A percentile compares a stretch with the other conserved stretches of the same genome.
Conservation (phyloP, 2,329 filamentous ascomycete genomes). For the Colletotrichum sp. region DNA sequence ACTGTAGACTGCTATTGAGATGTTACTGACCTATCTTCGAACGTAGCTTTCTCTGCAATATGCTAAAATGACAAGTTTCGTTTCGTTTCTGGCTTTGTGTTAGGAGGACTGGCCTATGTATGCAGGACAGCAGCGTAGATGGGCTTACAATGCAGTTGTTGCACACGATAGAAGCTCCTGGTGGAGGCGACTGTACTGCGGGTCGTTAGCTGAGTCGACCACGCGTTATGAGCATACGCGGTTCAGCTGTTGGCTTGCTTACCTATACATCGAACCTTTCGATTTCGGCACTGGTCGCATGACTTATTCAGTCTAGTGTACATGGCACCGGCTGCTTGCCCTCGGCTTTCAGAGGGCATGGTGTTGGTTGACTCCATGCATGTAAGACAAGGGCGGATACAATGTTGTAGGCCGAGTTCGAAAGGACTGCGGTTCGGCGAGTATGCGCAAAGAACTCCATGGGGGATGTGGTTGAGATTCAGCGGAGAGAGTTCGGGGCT, state of each 20-base stretch:
- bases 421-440: neutral
- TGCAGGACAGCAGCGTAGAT: neutral
- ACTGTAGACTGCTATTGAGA: neutral
- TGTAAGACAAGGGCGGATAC: neutral
- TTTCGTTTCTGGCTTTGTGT: neutral
- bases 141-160: neutral
- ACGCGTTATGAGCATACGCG: neutral
- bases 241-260: neutral
- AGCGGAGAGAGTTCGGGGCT: neutral
- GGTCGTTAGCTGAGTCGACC: neutral
- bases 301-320: neutral
- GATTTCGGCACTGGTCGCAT: neutral
- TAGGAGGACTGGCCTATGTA: neutral
- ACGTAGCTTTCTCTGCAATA: neutral
- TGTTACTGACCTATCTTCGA: neutral
- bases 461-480: neutral
- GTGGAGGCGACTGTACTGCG: neutral
- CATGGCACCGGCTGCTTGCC: neutral
- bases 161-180: neutral
- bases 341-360: neutral
- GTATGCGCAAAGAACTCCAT: neutral
- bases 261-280: neutral
- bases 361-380: neutral
- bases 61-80: neutral
- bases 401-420: neutral